phyloP scores from a whole-genome alignment of 768 basidiomycete genomes.

The Kondoa subrosea region DNA sequence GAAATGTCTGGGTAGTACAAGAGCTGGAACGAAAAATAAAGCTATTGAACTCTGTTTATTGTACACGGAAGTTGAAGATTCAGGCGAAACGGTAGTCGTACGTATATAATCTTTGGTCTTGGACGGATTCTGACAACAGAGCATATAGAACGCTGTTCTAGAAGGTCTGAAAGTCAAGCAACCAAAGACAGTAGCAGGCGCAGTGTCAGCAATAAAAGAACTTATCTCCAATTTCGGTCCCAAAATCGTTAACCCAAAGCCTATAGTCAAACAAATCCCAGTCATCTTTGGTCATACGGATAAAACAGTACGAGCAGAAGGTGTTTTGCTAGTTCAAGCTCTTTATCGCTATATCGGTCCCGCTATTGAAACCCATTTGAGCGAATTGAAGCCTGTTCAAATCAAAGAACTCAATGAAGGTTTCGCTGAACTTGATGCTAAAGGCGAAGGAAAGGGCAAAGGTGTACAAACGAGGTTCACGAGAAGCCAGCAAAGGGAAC shows the following conservation, averaged over 20 bases:
- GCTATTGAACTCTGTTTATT: constrained; percentile 69
- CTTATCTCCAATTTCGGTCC: constrained; percentile 65
- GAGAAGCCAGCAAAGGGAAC: constrained; percentile 53
- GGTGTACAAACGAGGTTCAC: constrained; percentile 67
- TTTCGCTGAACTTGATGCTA: constrained; percentile 60
- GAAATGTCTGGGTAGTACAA: constrained; percentile 65
- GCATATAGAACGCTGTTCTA: constrained; percentile 51
- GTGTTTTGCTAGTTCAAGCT: constrained; percentile 51
- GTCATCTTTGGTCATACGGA: constrained; percentile 91
- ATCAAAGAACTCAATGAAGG: constrained; percentile 85
- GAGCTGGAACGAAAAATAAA: constrained; percentile 75
- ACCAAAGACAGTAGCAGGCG: constrained; percentile 76
- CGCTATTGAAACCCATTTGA: constrained; percentile 64
- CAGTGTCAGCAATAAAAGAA: constrained; percentile 61
- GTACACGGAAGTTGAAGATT: constrained; percentile 86
- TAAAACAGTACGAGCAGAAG: constrained; percentile 88
- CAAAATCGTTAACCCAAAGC: constrained; percentile 53
- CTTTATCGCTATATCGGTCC: constrained; percentile 76
- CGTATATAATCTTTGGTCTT: constrained; percentile 32
- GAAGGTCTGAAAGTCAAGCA: constrained; percentile 78
- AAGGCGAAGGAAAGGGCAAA: constrained; percentile 67
- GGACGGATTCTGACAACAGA: neutral
- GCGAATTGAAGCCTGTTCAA: constrained; percentile 89
- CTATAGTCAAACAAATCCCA: constrained; percentile 68
- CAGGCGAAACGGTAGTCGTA: constrained; percentile 68